A percentile compares a stretch with the other conserved stretches of the same genome.
phyloP scores from a whole-genome alignment of 139 green algal species.

The Desmodesmus armatus region DNA sequence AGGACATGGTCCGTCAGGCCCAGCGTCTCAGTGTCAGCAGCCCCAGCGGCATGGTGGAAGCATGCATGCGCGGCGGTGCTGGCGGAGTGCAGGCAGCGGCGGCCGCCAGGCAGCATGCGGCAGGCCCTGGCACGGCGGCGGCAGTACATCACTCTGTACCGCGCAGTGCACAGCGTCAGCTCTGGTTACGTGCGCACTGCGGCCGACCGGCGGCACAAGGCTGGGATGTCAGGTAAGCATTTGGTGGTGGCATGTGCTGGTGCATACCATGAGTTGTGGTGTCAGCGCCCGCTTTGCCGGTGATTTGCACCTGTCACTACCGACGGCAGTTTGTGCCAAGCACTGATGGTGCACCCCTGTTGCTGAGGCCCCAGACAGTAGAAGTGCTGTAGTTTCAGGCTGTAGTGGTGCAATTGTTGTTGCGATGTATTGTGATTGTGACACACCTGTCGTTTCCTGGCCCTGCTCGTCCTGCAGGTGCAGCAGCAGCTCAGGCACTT shows the following conservation, averaged over 20 bases:
- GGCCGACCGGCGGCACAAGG: background rate
- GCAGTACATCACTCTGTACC: constrained; percentile 47
- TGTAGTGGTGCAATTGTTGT: no score
- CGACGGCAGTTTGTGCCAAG: no score
- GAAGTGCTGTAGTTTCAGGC: no score
- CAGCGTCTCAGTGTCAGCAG: constrained; percentile 3
- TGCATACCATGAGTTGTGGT: no score
- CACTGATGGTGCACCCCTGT: no score
- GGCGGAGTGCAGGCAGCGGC: constrained; percentile 50
- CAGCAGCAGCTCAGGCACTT: constrained; percentile 3
- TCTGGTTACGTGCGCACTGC: constrained; percentile 6
- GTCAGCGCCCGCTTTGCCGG: no score
- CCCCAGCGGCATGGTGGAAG: constrained; percentile 61
- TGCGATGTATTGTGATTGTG: background rate
- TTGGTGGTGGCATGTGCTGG: no score
- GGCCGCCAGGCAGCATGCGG: constrained; percentile 18
- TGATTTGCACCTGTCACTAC: no score
- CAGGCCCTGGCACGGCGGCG: constrained; percentile 42
- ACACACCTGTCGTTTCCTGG: background rate
- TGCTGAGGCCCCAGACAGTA: no score
- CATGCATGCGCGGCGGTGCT: constrained; percentile 56
- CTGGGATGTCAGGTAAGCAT: background rate
- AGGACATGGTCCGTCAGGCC: constrained; percentile 31
- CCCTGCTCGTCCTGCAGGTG: background rate
- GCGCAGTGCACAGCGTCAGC: constrained; percentile 41